A percentile compares a stretch with the other conserved stretches of the same genome.
These are phyloP conservation scores for Ceratobasidium sp. DNA, from an alignment of 1,284 basidiomycete species.

Conservation along the genomic window DNA sequence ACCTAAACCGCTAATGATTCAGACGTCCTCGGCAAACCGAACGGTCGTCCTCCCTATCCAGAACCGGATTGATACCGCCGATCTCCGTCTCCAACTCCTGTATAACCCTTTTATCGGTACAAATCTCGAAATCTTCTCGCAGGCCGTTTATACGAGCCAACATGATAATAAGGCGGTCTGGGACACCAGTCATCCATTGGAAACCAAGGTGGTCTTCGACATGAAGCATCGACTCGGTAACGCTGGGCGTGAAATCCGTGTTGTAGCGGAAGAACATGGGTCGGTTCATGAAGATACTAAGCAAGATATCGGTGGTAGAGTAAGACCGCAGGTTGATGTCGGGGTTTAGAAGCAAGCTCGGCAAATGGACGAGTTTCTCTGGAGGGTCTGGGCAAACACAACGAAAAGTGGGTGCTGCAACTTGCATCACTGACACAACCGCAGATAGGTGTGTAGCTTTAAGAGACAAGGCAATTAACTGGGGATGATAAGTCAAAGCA, in stretches of 20 bases:
- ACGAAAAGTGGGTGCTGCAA: not conserved
- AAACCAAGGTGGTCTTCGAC: constrained; percentile 4
- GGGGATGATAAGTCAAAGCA: not conserved
- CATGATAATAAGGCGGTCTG: constrained; percentile 14
- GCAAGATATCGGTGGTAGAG: constrained; percentile 6
- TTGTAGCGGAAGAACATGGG: constrained; percentile 17
- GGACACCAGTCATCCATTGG: constrained; percentile 24
- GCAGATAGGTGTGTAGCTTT: not conserved
- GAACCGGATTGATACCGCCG: too few relatives aligned
- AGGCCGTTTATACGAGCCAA: constrained; percentile 23
- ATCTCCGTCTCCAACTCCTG: constrained; percentile 17
- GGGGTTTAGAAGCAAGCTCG: constrained; percentile 9
- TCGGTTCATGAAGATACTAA: not conserved
- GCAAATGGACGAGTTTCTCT: constrained; percentile 1
- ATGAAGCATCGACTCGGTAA: not conserved
- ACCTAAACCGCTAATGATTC: too few relatives aligned
- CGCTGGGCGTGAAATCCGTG: not conserved
- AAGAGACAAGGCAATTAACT: constrained; percentile 18
- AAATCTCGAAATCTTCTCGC: constrained; percentile 8
- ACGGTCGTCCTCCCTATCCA: too few relatives aligned
- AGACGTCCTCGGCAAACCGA: too few relatives aligned
- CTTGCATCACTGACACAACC: not conserved
- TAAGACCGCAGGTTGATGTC: constrained; percentile 8
- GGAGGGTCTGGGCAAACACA: constrained; percentile 5
- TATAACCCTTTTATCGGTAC: constrained; percentile 5